Evolutionary conservation across 345 rosid genomes (phyloP).

Genomic region (Excoecaria agallocha): DNA sequence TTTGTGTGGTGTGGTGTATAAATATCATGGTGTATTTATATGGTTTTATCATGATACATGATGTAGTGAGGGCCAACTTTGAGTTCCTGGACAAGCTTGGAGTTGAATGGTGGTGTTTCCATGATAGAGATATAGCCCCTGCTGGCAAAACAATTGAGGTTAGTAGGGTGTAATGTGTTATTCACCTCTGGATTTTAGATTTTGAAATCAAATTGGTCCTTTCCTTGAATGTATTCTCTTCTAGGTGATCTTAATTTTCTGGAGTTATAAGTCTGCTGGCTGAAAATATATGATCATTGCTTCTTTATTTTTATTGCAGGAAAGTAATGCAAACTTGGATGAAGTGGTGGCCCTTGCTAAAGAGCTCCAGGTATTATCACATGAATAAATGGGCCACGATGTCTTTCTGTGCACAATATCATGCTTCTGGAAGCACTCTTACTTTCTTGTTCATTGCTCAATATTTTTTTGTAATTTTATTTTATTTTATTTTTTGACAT

Average conservation of each 20-base stretch:
- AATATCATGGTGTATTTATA: neutral
- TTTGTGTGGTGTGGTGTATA: neutral
- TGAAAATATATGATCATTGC: neutral
- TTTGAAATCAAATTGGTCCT: neutral
- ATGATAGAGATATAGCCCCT: conserved; percentile 95
- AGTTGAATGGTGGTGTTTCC: conserved; percentile 94
- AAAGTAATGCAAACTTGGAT: conserved; percentile 82
- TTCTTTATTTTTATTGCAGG: conserved; percentile 39
- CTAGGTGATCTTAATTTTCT: neutral
- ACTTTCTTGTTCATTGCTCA: neutral
- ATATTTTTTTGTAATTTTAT: neutral
- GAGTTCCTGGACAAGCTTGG: conserved; percentile 93
- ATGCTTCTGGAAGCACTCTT: neutral
- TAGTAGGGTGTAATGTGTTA: conserved; percentile 1
- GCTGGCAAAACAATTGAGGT: conserved; percentile 79
- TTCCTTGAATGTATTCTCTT: neutral
- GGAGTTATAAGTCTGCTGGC: neutral
- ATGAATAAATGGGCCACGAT: neutral
- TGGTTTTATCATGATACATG: conserved; percentile 6
- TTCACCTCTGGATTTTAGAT: neutral
- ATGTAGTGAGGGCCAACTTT: conserved; percentile 94
- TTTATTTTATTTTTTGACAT: too few species aligned
- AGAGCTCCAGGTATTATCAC: conserved; percentile 62
- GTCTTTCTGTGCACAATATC: neutral
- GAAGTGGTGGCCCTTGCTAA: conserved; percentile 90